These are phyloP conservation scores for Aspergillus incahuasiensis DNA, from an alignment of 495 filamentous ascomycete species.

Conservation along the genomic window DNA sequence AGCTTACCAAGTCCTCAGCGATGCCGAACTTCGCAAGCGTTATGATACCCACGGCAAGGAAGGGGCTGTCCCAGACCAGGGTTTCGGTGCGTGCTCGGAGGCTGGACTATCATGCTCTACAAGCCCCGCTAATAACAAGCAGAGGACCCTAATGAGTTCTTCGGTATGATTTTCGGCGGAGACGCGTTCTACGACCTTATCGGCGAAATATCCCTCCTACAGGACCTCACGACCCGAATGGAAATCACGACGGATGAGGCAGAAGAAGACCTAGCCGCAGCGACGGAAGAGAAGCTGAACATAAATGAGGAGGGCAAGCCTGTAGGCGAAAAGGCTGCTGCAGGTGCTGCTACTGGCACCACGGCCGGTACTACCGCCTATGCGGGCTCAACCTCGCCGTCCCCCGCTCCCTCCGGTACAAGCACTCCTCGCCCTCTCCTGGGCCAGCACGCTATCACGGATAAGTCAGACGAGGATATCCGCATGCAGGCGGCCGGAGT, in stretches of 20 bases:
- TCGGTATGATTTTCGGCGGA: conserved; percentile 96
- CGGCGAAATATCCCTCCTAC: conserved; percentile 89
- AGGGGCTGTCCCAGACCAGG: conserved; percentile 74
- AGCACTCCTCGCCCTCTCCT: conserved; percentile 65
- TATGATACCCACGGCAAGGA: conserved; percentile 99
- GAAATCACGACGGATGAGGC: conserved; percentile 77
- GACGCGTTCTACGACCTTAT: conserved; percentile 92
- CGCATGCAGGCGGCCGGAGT: conserved; percentile 62
- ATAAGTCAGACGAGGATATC: conserved; percentile 82
- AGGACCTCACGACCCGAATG: conserved; percentile 84
- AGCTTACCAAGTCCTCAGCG: conserved; percentile 94
- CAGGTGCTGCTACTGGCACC: conserved; percentile 17
- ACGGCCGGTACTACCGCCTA: too few species aligned
- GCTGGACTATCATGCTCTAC: background rate
- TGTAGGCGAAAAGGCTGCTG: conserved; percentile 24
- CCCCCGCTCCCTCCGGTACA: conserved; percentile 47
- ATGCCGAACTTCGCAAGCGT: conserved; percentile 75
- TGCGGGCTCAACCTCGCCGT: conserved; percentile 14
- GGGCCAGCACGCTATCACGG: conserved; percentile 80
- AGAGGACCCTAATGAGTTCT: conserved; percentile 97
- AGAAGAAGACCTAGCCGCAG: conserved; percentile 54
- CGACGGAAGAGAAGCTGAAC: conserved; percentile 47
- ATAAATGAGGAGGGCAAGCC: conserved; percentile 40
- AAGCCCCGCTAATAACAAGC: conserved; percentile 19
- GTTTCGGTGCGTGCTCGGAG: conserved; percentile 61